Evolutionary conservation across 257 asterid genomes (phyloP).

Genomic region (Nicotiana paniculata): DNA sequence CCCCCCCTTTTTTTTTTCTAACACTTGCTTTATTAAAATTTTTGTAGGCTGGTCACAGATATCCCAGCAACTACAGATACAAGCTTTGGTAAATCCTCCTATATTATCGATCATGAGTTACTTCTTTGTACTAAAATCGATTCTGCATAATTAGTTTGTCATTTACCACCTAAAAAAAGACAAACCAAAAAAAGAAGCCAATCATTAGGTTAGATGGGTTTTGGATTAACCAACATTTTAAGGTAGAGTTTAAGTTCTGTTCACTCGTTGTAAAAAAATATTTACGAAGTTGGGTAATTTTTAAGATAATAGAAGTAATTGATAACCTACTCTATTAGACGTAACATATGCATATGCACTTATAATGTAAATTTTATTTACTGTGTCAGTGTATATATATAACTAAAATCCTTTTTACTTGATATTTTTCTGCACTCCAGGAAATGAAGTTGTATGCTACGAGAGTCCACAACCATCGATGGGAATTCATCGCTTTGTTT

Average conservation of each 20-base stretch:
- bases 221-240: too few species aligned
- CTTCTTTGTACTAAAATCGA: background rate
- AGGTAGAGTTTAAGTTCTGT: background rate
- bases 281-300: too few species aligned
- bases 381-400: too few species aligned
- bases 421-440: background rate
- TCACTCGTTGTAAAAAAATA: too few species aligned
- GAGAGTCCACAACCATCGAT: conserved; percentile 37
- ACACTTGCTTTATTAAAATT: background rate
- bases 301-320: too few species aligned
- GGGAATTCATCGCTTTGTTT: conserved; percentile 44
- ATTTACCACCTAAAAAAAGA: background rate
- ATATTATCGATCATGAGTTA: background rate
- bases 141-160: background rate
- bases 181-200: too few species aligned
- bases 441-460: conserved; percentile 32
- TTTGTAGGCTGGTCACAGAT: conserved; percentile 64
- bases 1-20: too few species aligned
- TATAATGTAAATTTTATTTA: too few species aligned
- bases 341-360: too few species aligned
- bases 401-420: too few species aligned
- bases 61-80: conserved; percentile 75
- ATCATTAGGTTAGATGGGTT: too few species aligned
- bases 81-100: conserved; percentile 38
- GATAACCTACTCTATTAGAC: too few species aligned